These are phyloP conservation scores for Lasiosphaeria hispida DNA, from an alignment of 495 filamentous ascomycete genomes.

Conservation along the genomic window DNA sequence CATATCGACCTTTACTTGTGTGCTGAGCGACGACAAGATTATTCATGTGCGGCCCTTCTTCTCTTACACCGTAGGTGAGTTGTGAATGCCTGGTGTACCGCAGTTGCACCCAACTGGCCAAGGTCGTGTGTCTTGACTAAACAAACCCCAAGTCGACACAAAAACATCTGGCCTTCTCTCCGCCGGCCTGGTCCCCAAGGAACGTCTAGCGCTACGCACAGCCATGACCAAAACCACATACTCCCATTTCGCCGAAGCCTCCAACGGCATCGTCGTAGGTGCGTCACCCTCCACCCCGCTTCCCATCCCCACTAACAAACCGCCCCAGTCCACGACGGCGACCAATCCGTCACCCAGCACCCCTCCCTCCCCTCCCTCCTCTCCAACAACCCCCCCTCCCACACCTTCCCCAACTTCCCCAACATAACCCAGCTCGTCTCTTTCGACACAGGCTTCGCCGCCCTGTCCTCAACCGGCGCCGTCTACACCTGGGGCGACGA, in stretches of 20 bases:
- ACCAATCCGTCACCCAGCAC: constrained; percentile 26
- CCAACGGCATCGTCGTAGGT: constrained; percentile 27
- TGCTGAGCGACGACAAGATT: constrained; percentile 36
- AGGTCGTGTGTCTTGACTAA: too few relatives aligned
- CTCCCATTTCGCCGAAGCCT: constrained; percentile 23
- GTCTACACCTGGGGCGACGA: constrained; percentile 63
- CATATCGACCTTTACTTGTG: constrained; percentile 34
- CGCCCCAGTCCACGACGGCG: constrained; percentile 19
- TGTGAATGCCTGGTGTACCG: background rate
- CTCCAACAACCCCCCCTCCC: constrained; percentile 3
- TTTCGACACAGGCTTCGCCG: constrained; percentile 51
- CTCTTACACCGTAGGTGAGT: constrained; percentile 43
- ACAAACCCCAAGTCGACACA: constrained; percentile 9
- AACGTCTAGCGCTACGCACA: constrained; percentile 11
- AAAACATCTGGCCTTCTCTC: constrained; percentile 1
- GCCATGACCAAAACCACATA: constrained; percentile 2
- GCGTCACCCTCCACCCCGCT: background rate
- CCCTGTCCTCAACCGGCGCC: constrained; percentile 44
- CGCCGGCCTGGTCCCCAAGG: constrained; percentile 19
- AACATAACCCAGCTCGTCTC: constrained; percentile 46
- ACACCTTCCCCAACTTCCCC: constrained; percentile 11
- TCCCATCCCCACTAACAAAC: background rate
- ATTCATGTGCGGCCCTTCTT: constrained; percentile 23
- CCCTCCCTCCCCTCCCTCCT: constrained; percentile 19
- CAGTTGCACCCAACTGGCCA: too few relatives aligned